These are phyloP conservation scores for Fusarium musae DNA, from an alignment of 2,329 filamentous ascomycete species.

Conservation along the genomic window DNA sequence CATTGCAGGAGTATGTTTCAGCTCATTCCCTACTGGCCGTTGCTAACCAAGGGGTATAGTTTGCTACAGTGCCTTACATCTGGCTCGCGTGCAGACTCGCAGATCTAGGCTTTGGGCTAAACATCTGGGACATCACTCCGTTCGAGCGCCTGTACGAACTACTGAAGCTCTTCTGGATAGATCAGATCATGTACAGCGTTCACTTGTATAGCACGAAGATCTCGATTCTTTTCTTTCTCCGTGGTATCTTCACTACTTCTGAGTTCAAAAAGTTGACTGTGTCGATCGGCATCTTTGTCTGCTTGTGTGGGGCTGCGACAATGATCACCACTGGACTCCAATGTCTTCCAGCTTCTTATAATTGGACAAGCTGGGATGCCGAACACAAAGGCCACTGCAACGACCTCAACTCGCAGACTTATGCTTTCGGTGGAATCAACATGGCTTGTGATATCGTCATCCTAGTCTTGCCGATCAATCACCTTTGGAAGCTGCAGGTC, in stretches of 20 bases:
- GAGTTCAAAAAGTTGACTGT: conserved; percentile 20
- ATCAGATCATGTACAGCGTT: conserved; percentile 38
- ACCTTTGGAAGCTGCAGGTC: conserved; percentile 29
- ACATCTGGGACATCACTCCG: conserved; percentile 30
- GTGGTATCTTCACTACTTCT: conserved; percentile 18
- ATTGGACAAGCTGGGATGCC: conserved; percentile 33
- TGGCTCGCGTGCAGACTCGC: conserved; percentile 25
- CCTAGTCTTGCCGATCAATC: conserved; percentile 21
- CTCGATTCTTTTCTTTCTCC: conserved; percentile 33
- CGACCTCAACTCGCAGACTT: conserved; percentile 32
- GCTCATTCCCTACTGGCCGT: accelerated
- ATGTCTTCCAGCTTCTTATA: conserved; percentile 30
- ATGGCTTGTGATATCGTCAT: conserved; percentile 31
- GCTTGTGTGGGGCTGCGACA: conserved; percentile 14
- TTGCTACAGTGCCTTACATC: conserved; percentile 31
- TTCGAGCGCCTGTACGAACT: conserved; percentile 29
- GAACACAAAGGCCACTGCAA: conserved; percentile 30
- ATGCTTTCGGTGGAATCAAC: conserved; percentile 35
- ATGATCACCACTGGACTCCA: conserved; percentile 30
- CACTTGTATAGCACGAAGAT: conserved; percentile 38
- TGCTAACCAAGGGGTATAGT: not conserved
- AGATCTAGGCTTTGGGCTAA: conserved; percentile 32
- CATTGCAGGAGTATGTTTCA: conserved; percentile 21
- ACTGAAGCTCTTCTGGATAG: conserved; percentile 34
- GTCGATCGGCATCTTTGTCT: conserved; percentile 18